Base-by-base conservation (phyloP, 495 filamentous ascomycete genomes). In the Clohesyomyces aquaticus region DNA sequence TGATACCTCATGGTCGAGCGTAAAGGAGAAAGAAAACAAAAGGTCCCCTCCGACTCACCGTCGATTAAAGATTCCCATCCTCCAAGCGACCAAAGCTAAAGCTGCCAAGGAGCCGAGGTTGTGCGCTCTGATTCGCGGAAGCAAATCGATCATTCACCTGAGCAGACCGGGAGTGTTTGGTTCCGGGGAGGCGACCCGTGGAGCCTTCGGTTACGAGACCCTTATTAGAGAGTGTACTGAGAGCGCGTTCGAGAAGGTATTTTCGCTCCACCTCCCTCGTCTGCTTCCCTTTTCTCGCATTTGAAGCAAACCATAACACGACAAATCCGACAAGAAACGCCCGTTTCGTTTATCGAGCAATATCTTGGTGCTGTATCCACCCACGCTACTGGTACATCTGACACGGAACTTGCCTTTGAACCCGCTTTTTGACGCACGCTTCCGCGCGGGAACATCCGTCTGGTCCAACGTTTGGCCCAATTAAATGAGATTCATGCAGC, bases 171-270 rank as follows among this genome's bases (percentile, higher is more conserved):
- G 47, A 50, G 25, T 22, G 19, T 25, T 21, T 23, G 19, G 47
- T 50, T 50, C 47, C 47, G 47, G 47, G 43, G 4, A 11, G 19
- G 8, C 18, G 18, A 50, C 47, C n/a, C n/a, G n/a, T n/a, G n/a
- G n/a, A n/a, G n/a, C n/a, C n/a, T n/a, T 38, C 32, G 32, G 32
- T 38, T 38, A 38, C n/a, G n/a, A n/a, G n/a, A n/a, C n/a, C n/a
- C n/a, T n/a, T n/a, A n/a, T n/a, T n/a, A n/a, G n/a, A n/a, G n/a
- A n/a, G n/a, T n/a, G n/a, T n/a, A 38, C 6, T 6, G 14, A 6
- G 32, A 38, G 32, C 14, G 32, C 32, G 32, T 38, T 38, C 32
- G 14, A 38, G 32, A 38, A 38, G 32, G 32, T 6, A 38, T 6
- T n/a, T 38, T 38, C 32, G 32, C 32, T 14, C 14, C 32, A 38